Evolutionary conservation across 441 rosid species (phyloP).

Genomic region (Viola pubescens): DNA sequence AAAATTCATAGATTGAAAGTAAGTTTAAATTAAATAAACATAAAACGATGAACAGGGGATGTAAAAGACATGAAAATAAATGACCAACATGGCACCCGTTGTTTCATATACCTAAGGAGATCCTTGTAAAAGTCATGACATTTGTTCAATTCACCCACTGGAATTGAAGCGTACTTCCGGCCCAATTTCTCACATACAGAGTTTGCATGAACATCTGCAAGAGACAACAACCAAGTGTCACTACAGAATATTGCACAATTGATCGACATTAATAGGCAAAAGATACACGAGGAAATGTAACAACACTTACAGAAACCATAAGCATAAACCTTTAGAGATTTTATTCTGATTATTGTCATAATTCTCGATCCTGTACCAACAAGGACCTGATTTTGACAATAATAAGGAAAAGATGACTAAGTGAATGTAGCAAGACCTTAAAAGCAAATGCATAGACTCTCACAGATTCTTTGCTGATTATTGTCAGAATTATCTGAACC

Average conservation of each 20-base stretch:
- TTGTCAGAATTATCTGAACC: too few relatives aligned
- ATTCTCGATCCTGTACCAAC: conserved; percentile 93
- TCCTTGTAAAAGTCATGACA: conserved; percentile 53
- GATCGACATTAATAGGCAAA: neutral
- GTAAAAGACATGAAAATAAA: neutral
- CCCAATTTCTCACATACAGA: conserved; percentile 78
- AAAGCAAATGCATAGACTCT: too few relatives aligned
- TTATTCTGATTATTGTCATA: conserved; percentile 70
- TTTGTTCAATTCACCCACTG: conserved; percentile 45
- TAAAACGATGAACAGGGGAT: neutral
- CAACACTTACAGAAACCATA: conserved; percentile 85
- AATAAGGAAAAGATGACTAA: too few relatives aligned
- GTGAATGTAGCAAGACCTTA: too few relatives aligned
- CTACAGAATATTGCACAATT: conserved; percentile 6
- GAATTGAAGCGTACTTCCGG: conserved; percentile 57
- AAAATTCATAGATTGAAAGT: neutral
- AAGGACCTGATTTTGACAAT: conserved; percentile 49
- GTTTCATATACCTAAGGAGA: conserved; percentile 62
- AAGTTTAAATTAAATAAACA: neutral
- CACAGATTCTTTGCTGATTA: too few relatives aligned
- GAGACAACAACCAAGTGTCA: conserved; percentile 12
- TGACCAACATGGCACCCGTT: neutral
- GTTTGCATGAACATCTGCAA: conserved; percentile 68
- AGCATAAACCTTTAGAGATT: conserved; percentile 77
- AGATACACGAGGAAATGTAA: conserved; percentile 13